phyloP scores from a whole-genome alignment of 2,329 filamentous ascomycete species.

The Macrophomina phaseolina region DNA sequence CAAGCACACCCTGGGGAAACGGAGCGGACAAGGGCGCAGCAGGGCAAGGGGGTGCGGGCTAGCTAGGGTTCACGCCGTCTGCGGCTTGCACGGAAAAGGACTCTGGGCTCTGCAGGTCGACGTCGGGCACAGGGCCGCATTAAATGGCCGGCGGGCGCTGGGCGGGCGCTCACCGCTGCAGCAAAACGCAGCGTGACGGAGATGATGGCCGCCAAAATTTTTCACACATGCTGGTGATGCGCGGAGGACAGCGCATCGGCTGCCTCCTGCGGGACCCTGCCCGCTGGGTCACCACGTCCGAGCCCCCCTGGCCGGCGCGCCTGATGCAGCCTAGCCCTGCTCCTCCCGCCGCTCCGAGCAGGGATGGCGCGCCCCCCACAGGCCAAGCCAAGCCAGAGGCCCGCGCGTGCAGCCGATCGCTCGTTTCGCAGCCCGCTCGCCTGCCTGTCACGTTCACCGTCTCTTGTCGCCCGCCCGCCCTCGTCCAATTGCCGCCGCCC shows the following conservation, averaged over 20 bases:
- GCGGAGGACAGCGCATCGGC: conserved; percentile 23
- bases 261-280: conserved; percentile 9
- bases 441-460: conserved; percentile 21
- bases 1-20: conserved; percentile 32
- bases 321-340: conserved; percentile 5
- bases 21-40: conserved; percentile 30
- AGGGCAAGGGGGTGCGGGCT: conserved; percentile 33
- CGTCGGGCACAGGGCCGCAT: conserved; percentile 11
- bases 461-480: conserved; percentile 8
- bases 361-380: conserved; percentile 8
- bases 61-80: conserved; percentile 17
- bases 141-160: background rate
- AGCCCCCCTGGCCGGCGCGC: background rate
- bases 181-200: conserved; percentile 15
- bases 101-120: conserved; percentile 17
- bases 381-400: background rate
- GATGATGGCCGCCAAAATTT: conserved; percentile 26
- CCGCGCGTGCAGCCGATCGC: conserved; percentile 1
- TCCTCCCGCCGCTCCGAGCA: background rate
- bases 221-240: conserved; percentile 23
- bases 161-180: conserved; percentile 11
- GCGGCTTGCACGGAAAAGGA: conserved; percentile 17
- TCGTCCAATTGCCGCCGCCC: conserved; percentile 1
- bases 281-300: background rate
- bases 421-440: conserved; percentile 11